Evolutionary conservation across 768 basidiomycete species (phyloP), one percentile per base, ranked within the genome.

Genomic region (Lentinula boryana): DNA sequence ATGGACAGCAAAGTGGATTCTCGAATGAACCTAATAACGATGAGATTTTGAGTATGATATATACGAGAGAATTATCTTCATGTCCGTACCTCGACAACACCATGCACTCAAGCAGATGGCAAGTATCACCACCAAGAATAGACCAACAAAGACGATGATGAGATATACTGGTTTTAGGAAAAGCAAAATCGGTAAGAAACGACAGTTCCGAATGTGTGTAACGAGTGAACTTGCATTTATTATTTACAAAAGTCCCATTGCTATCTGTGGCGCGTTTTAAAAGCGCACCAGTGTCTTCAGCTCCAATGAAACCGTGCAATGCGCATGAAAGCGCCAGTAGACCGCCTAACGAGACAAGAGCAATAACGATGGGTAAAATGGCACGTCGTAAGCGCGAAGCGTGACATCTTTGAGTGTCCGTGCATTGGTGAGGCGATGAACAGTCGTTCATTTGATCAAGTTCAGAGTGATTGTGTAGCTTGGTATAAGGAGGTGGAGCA

Each of bases 121-220:
- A 1, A 81, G 75, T 7, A 85, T 67, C 5, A 87, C 33, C 0
- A 86, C 82, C 0, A 88, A 69, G 41, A 83, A 64, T 4, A 88
- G 69, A 2, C 87, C 87, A 9, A 88, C 84, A 67, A 88, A 83
- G n/a, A 86, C 65, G 38, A 87, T 72, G 38, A 87, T 84, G 32
- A 88, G 75, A 65, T 87, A 88, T 16, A 83, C 86, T 87, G 58
- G 58, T 2, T 40, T 8, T 10, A 32, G 13, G 10, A 13, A 13
- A 27, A 27, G 27, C n/a, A 18, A 31, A 38, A 35, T 8, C 4
- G 50, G 35, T 23, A 18, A 43, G 35, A 16, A 16, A n/a, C 9
- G 46, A 35, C 40, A 18, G 5, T 13, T 35, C 18, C 15, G 35
- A 15, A 55, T 13, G n/a, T 4, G 36, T 36, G 27, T 21, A 27